Evolutionary conservation across 495 filamentous ascomycete species (phyloP).

Genomic region (Pseudotulostoma volvatum): DNA sequence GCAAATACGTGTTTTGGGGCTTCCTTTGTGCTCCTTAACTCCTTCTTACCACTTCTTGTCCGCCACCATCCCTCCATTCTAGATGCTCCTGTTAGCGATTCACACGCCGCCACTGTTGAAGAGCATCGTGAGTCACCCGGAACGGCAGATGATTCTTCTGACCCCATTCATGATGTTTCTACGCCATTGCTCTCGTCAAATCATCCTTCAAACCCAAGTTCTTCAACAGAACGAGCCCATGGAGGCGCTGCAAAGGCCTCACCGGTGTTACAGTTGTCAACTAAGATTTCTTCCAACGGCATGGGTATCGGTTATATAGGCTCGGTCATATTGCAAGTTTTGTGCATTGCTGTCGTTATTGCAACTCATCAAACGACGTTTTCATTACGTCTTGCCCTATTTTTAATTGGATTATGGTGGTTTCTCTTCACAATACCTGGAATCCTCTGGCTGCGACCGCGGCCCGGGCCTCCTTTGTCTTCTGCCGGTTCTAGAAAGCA

Average conservation of each 20-base stretch:
- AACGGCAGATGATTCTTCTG: conserved; percentile 9
- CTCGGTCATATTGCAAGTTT: conserved; percentile 59
- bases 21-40: conserved; percentile 73
- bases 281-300: conserved; percentile 71
- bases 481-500: conserved; percentile 20
- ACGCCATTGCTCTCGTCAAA: background rate
- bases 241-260: conserved; percentile 3
- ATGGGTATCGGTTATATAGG: conserved; percentile 85
- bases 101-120: background rate
- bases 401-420: conserved; percentile 90
- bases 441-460: conserved; percentile 73
- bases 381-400: conserved; percentile 67
- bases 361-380: conserved; percentile 55
- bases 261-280: conserved; percentile 39
- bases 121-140: background rate
- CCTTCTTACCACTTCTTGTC: conserved; percentile 67
- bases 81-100: background rate
- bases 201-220: background rate
- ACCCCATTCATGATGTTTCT: conserved; percentile 3
- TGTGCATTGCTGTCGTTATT: conserved; percentile 57
- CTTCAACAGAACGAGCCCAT: background rate
- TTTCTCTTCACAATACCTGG: conserved; percentile 80
- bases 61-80: conserved; percentile 47
- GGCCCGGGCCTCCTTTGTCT: conserved; percentile 68
- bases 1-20: conserved; percentile 83